Percentiles rank a stretch among this genome's conserved stretches.
These are phyloP conservation scores for Coelastrella sp. DNA, from an alignment of 139 green algal species.

Conservation along the genomic window DNA sequence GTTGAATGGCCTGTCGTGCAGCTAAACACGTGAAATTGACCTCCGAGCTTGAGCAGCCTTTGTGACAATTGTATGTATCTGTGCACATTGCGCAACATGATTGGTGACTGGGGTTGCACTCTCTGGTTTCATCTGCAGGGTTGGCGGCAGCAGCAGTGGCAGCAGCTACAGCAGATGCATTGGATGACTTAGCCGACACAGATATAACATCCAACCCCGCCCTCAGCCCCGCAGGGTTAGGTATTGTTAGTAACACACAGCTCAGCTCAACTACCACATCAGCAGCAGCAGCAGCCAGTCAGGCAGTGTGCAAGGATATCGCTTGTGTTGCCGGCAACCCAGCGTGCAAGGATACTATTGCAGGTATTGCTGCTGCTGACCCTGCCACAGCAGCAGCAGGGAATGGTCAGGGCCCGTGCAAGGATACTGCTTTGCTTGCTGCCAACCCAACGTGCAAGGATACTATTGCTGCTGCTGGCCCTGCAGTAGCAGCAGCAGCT, in stretches of 20 bases:
- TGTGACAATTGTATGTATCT: too few species aligned
- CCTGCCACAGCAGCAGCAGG: too few species aligned
- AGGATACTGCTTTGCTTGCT: too few species aligned
- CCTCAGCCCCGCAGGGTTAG: too few species aligned
- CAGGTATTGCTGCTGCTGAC: not conserved
- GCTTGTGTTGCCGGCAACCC: not conserved
- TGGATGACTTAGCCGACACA: not conserved
- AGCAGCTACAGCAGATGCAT: constrained; percentile 9
- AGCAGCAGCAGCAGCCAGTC: not conserved
- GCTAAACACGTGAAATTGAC: too few species aligned
- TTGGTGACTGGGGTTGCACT: too few species aligned
- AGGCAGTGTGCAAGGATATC: not conserved
- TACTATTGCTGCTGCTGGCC: not conserved
- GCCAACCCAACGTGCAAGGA: not conserved
- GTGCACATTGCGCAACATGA: too few species aligned
- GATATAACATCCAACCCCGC: not conserved
- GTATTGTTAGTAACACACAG: too few species aligned
- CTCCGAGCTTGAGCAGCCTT: too few species aligned
- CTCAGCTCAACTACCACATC: not conserved
- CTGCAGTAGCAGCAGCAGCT: too few species aligned
- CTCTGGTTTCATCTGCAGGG: not conserved
- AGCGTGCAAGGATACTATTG: not conserved
- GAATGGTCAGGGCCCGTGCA: too few species aligned
- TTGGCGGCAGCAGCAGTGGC: constrained; percentile 32
- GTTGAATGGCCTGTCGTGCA: too few species aligned